Base-by-base conservation (phyloP, 371 early-diverging fungal genomes). In the Ecytonucleospora hepatopenaei region DNA sequence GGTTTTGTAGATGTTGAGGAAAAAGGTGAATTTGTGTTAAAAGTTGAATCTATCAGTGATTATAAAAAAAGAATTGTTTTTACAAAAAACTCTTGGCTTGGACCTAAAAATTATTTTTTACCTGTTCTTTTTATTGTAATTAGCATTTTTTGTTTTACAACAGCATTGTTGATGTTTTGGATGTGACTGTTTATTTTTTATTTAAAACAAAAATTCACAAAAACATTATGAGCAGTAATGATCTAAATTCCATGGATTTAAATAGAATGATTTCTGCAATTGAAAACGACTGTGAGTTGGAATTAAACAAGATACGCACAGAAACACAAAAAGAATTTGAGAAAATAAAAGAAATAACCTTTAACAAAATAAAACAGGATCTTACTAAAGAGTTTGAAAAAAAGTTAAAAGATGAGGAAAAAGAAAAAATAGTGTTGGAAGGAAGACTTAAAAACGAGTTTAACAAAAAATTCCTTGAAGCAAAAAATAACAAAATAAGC, bases 181-280 rank as follows among this genome's bases (percentile, higher is more conserved):
- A 12, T 51, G 4, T 26, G 23, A 4, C 26, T 12, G n/a, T 8
- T 40, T 40, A 51, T 51, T 51, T 26, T 4, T 26, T 51, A 4
- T 24, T 24, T 17, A 8, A 51, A 51, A 17, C 4, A 15, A 51
- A 8, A 51, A n/a, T n/a, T n/a, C n/a, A n/a, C n/a, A n/a, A n/a
- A n/a, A n/a, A n/a, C n/a, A n/a, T n/a, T n/a, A n/a, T n/a, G n/a
- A n/a, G n/a, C n/a, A n/a, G n/a, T n/a, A n/a, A 40, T 5, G 17
- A 40, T n/a, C n/a, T 71, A 0, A 67, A 70, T 17, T 58, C 56
- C n/a, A 59, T 69, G 60, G 79, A 79, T 59, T 70, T 80, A 51
- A 73, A 75, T 28, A 77, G 78, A 66, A 80, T 80, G 78, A 72
- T 77, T 8, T 60, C 69, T 2, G 75, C 78, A 35, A 80, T 80